These are phyloP conservation scores for Acacia concinna DNA, from an alignment of 331 rosid genomes.

Conservation along the genomic window DNA sequence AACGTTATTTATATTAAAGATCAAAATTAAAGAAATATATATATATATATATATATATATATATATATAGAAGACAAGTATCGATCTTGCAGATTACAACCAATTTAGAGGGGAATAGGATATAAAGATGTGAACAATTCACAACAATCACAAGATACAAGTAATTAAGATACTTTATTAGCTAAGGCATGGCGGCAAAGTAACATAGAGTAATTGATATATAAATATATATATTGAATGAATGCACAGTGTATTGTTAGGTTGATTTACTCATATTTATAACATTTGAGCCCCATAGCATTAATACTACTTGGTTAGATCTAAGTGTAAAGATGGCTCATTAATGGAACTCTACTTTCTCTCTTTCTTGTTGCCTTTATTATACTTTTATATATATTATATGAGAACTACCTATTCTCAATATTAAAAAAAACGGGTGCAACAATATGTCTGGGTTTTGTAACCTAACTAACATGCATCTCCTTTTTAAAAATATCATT, in stretches of 20 bases:
- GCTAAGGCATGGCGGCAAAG: not conserved
- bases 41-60: too few relatives aligned
- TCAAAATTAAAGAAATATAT: too few relatives aligned
- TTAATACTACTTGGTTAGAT: not conserved
- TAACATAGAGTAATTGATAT: not conserved
- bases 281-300: not conserved
- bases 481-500: too few relatives aligned
- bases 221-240: not conserved
- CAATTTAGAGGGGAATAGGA: not conserved
- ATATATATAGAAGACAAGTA: too few relatives aligned
- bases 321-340: not conserved
- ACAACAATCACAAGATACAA: not conserved
- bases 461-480: too few relatives aligned
- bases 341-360: not conserved
- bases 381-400: too few relatives aligned
- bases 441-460: too few relatives aligned
- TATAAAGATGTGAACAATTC: not conserved
- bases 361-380: too few relatives aligned
- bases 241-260: not conserved
- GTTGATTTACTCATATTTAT: not conserved
- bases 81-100: not conserved
- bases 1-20: too few relatives aligned
- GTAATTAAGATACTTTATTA: not conserved
- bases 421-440: too few relatives aligned
- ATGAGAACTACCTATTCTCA: too few relatives aligned